These are phyloP conservation scores for Escovopsis sp. DNA, from an alignment of 2,329 filamentous ascomycete species.

Conservation along the genomic window DNA sequence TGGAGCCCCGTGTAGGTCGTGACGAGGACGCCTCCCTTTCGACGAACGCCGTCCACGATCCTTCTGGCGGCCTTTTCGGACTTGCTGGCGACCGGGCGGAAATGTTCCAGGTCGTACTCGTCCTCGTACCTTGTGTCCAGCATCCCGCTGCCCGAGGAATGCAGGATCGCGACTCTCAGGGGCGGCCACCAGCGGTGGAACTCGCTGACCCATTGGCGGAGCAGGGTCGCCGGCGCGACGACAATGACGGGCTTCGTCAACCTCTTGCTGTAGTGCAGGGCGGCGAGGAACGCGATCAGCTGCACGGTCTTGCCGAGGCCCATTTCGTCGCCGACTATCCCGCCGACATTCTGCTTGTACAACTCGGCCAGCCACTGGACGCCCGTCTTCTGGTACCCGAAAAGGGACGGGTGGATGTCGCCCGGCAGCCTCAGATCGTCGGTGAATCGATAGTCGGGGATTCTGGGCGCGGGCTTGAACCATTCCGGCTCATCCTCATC, in stretches of 20 bases:
- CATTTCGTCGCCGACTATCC: constrained; percentile 97
- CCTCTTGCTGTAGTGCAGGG: constrained; percentile 79
- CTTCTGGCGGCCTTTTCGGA: constrained; percentile 49
- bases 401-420: constrained; percentile 82
- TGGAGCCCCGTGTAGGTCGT: constrained; percentile 96
- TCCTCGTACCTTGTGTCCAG: constrained; percentile 57
- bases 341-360: constrained; percentile 76
- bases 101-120: constrained; percentile 32
- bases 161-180: constrained; percentile 85
- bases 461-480: constrained; percentile 72
- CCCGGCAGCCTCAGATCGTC: constrained; percentile 71
- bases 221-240: constrained; percentile 83
- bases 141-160: constrained; percentile 95
- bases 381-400: constrained; percentile 93
- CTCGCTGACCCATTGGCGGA: constrained; percentile 96
- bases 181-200: constrained; percentile 99
- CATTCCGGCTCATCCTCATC: constrained; percentile 46
- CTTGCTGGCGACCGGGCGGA: constrained; percentile 17
- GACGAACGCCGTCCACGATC: constrained; percentile 68
- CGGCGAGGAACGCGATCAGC: constrained; percentile 64
- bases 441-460: constrained; percentile 59
- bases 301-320: constrained; percentile 85
- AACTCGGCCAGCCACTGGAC: constrained; percentile 94
- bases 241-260: constrained; percentile 76
- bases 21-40: constrained; percentile 80